phyloP scores from a whole-genome alignment of 163 green algal species.

The Volvox carteri region DNA sequence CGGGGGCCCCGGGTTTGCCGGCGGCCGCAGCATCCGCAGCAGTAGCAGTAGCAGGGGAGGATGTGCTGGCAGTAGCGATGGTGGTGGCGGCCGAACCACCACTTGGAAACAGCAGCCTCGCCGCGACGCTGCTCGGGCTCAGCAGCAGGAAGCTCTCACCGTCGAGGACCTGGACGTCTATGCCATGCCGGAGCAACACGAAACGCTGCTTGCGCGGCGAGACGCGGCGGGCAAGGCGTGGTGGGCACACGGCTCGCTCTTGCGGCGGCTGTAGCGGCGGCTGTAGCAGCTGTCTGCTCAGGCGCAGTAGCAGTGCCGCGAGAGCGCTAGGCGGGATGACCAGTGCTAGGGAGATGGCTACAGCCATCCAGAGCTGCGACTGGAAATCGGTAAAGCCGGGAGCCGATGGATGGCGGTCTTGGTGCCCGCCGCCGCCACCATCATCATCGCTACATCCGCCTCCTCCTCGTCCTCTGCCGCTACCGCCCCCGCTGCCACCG shows the following conservation, averaged over 20 bases:
- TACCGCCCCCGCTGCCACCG: too few species aligned
- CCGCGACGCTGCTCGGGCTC: constrained; percentile 14
- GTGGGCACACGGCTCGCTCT: too few species aligned
- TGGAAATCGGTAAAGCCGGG: not conserved
- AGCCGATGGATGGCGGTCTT: not conserved
- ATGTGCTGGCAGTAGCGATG: not conserved
- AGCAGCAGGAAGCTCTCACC: constrained; percentile 38
- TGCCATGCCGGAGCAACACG: constrained; percentile 15
- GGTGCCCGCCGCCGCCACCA: not conserved
- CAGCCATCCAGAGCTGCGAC: not conserved
- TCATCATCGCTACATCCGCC: not conserved
- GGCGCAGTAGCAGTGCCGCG: not conserved
- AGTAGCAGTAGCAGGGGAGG: too few species aligned
- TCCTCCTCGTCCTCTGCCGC: too few species aligned
- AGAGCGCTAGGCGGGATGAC: constrained; percentile 13
- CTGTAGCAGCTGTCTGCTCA: not conserved
- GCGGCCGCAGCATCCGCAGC: not conserved
- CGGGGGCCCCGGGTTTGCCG: not conserved
- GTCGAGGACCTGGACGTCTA: not conserved
- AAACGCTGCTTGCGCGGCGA: constrained; percentile 18
- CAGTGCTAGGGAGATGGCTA: constrained; percentile 17
- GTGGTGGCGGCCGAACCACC: not conserved
- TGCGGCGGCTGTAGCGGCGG: not conserved
- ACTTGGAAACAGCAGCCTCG: constrained; percentile 11
- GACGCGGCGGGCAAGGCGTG: constrained; percentile 24